Conservation (phyloP, 495 filamentous ascomycete species). For the Aspergillus indologenus region DNA sequence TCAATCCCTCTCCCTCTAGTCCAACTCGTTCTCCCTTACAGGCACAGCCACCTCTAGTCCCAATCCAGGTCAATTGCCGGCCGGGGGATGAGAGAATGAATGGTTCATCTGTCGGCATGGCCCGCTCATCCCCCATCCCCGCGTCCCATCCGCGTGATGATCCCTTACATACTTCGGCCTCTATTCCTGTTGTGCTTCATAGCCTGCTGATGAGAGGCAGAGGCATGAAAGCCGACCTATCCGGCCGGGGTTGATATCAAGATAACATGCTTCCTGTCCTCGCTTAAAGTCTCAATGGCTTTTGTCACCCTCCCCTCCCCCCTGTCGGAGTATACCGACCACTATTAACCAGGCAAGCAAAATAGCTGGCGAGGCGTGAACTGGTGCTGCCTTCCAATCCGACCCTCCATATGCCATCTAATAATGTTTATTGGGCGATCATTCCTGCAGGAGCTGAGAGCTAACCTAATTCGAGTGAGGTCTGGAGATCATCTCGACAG, state of each 20-base stretch:
- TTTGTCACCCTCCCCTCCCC: too few relatives aligned
- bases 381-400: not conserved
- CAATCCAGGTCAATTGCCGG: not conserved
- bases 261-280: not conserved
- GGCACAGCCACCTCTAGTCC: conserved; percentile 8
- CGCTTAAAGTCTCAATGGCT: not conserved
- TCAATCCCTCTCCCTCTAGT: too few relatives aligned
- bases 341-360: not conserved
- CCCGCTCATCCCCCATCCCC: not conserved
- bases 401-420: not conserved
- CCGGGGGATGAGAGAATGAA: not conserved
- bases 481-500: not conserved
- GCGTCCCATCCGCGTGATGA: not conserved
- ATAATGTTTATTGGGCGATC: not conserved
- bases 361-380: not conserved
- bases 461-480: not conserved
- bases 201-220: not conserved
- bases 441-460: not conserved
- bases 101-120: not conserved
- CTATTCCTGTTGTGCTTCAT: not conserved
- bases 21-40: too few relatives aligned
- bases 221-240: not conserved
- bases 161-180: conserved; percentile 3
- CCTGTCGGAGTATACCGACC: not conserved
- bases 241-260: not conserved